phyloP scores from a whole-genome alignment of 192 early-diverging fungal genomes.

The Gaertneriomyces sp. region DNA sequence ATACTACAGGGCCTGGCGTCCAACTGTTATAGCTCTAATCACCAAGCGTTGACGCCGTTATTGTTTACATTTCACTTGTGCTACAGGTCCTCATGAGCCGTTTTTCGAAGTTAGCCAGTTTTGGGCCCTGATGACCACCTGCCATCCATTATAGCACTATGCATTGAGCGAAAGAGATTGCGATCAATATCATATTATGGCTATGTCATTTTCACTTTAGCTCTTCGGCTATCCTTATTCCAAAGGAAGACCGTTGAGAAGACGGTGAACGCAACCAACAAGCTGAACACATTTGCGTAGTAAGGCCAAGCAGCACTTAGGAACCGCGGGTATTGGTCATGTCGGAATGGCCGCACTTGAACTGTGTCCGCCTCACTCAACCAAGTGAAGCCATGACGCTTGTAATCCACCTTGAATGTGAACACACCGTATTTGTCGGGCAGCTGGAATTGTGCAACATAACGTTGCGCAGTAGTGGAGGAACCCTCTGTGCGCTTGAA shows the following conservation, averaged over 20 bases:
- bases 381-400: slow-evolving; percentile 73
- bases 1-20: no score
- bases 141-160: no score
- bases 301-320: slow-evolving; percentile 91
- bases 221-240: slow-evolving; percentile 35
- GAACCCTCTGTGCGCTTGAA: slow-evolving; percentile 22
- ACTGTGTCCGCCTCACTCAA: slow-evolving; percentile 72
- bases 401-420: slow-evolving; percentile 93
- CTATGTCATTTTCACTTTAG: slow-evolving; percentile 19
- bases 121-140: no score
- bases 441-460: slow-evolving; percentile 54
- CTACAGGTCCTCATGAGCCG: no score
- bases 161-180: no score
- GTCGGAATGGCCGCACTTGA: slow-evolving; percentile 83
- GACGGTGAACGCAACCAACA: slow-evolving; percentile 81
- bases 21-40: no score
- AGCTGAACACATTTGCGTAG: slow-evolving; percentile 78
- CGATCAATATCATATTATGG: no score
- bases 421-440: slow-evolving; percentile 98
- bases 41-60: no score
- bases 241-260: slow-evolving; percentile 80
- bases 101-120: no score
- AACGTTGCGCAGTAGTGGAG: no score
- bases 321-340: slow-evolving; percentile 95
- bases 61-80: no score